Evolutionary conservation across 2,329 filamentous ascomycete genomes (phyloP), one percentile per base, ranked within the genome.

Genomic region (Domatiomyces catenatus): DNA sequence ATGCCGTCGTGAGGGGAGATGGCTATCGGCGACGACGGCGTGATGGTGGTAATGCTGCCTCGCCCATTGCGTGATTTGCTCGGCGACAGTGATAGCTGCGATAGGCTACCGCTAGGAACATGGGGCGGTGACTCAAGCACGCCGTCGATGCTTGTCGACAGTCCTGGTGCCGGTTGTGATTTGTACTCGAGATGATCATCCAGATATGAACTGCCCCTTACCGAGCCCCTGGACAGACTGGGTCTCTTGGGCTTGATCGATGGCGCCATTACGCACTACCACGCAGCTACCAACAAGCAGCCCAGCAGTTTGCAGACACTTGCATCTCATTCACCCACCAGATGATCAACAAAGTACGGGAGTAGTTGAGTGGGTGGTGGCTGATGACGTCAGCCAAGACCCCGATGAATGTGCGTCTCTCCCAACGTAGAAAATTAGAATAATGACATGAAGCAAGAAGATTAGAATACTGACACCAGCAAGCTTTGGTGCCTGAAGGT

Each of bases 111-210:
- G 17, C 57, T 53, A 32, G 52, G 52, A 12, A 39, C 24, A 26
- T 51, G 48, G 18, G 49, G 6, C 19, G 58, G 55, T 36, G 56
- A 53, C 36, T 60, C 59, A 17, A 60, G 47, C 17, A 60, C 52
- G n/a, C 58, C 58, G 53, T 61, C 58, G 26, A 61, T 60, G 42
- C 58, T 61, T 6, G 58, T 54, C 17, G 51, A 48, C 2, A 56
- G 55, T 3, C 58, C 56, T 18, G 46, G 50, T 47, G 54, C 54
- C 12, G 10, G 45, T 28, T 52, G 54, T 28, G 56, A 49, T 36
- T 56, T 53, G 67, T 73, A 73, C 52, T 73, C 70, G 55, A 72
- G 69, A 52, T 73, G 70, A 53, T 72, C 70, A 43, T 70, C 67
- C 39, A 73, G 66, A 59, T 58, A 59, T 22, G 69, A 71, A 49